A percentile compares a stretch with the other conserved stretches of the same genome.
These are phyloP conservation scores for Ascochyta pisi DNA, from an alignment of 2,329 filamentous ascomycete genomes.

Conservation along the genomic window DNA sequence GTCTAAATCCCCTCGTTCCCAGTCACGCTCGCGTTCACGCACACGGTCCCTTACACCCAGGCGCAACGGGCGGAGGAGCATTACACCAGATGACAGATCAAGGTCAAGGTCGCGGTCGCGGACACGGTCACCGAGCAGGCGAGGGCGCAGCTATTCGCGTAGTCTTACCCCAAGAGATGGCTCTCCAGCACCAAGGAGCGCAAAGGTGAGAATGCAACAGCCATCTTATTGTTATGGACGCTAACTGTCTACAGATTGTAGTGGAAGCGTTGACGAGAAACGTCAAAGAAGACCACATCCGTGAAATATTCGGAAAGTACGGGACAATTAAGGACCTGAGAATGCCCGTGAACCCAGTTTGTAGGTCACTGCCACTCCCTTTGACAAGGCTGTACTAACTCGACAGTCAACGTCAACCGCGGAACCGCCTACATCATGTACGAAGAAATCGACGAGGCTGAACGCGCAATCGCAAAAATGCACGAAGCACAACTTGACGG, in stretches of 20 bases:
- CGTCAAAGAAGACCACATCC: slow-evolving; percentile 84
- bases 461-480: slow-evolving; percentile 93
- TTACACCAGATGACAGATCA: slow-evolving; percentile 36
- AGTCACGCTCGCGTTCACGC: slow-evolving; percentile 40
- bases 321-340: slow-evolving; percentile 87
- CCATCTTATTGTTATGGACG: too few species aligned
- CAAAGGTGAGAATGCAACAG: slow-evolving; percentile 41
- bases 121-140: slow-evolving; percentile 33
- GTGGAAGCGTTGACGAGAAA: slow-evolving; percentile 97
- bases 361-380: slow-evolving; percentile 59
- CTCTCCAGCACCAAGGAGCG: slow-evolving; percentile 46
- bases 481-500: slow-evolving; percentile 96
- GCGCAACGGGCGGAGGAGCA: slow-evolving; percentile 48
- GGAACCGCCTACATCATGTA: slow-evolving; percentile 94
- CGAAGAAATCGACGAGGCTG: slow-evolving; percentile 76
- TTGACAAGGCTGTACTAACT: slow-evolving; percentile 10
- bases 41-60: slow-evolving; percentile 33
- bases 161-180: slow-evolving; percentile 44
- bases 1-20: slow-evolving; percentile 49
- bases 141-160: slow-evolving; percentile 45
- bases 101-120: slow-evolving; percentile 34
- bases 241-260: slow-evolving; percentile 70
- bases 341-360: slow-evolving; percentile 85
- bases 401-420: slow-evolving; percentile 81
- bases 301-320: slow-evolving; percentile 90